Percentiles rank a stretch among this genome's conserved stretches.
Conservation (phyloP, 2,329 filamentous ascomycete species). For the Harringtonia aguacate region DNA sequence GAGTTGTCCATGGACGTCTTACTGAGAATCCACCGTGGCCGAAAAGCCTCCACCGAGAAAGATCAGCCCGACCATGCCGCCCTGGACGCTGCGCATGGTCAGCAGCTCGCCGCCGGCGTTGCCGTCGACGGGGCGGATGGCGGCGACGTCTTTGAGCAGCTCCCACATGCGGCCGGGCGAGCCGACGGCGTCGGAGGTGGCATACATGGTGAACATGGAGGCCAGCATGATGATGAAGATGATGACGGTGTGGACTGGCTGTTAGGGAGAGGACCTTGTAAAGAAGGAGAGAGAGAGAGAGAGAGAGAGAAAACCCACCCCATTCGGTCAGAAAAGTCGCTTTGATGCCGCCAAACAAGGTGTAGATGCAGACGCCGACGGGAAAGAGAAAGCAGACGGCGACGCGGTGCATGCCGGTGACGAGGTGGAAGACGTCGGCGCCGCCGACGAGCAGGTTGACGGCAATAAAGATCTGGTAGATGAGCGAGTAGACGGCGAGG, state of each 20-base stretch:
- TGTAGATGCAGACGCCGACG: neutral
- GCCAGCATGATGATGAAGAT: neutral
- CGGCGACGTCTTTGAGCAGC: neutral
- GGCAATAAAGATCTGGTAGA: slow-evolving; percentile 27
- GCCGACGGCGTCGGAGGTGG: neutral
- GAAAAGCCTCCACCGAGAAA: neutral
- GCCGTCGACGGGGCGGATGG: neutral
- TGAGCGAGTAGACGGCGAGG: slow-evolving; percentile 9
- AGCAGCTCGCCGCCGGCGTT: neutral
- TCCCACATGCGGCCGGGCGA: neutral
- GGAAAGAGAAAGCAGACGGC: neutral
- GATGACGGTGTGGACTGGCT: neutral
- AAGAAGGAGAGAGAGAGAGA: too few species aligned
- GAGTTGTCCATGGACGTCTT: too few species aligned
- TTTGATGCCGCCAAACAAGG: neutral
- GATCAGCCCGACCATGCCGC: neutral
- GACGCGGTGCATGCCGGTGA: neutral
- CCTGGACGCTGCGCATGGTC: neutral
- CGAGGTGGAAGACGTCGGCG: neutral
- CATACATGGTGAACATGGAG: neutral
- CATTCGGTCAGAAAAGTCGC: neutral
- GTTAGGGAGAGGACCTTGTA: too few species aligned
- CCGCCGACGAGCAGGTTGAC: slow-evolving; percentile 29
- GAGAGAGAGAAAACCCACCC: neutral
- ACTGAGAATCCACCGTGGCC: neutral